These are phyloP conservation scores for Yamadazyma endophytica DNA, from an alignment of 805 yeast species.

Conservation along the genomic window DNA sequence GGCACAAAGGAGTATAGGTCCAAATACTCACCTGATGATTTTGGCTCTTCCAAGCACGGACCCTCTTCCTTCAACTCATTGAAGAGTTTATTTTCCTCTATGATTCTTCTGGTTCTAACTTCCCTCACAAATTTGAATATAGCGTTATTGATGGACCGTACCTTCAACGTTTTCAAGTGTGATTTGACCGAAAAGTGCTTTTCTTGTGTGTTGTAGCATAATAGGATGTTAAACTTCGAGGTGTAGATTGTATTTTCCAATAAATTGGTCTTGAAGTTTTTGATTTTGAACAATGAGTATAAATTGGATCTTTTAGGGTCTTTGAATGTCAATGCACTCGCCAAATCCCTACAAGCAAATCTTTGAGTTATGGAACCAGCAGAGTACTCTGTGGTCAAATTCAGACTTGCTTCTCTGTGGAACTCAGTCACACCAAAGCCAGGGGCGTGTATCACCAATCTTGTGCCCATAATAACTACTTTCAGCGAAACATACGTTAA, in stretches of 20 bases:
- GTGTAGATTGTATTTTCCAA: constrained; percentile 26
- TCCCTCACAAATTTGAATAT: constrained; percentile 32
- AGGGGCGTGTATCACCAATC: constrained; percentile 27
- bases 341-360: constrained; percentile 18
- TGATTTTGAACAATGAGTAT: constrained; percentile 24
- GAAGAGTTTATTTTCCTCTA: constrained; percentile 23
- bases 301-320: constrained; percentile 9
- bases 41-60: constrained; percentile 4
- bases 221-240: constrained; percentile 23
- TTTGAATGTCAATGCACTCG: constrained; percentile 3
- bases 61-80: constrained; percentile 5
- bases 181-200: constrained; percentile 19
- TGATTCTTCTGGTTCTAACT: constrained; percentile 24
- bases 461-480: constrained; percentile 27
- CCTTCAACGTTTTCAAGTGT: constrained; percentile 20
- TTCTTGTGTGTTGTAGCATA: constrained; percentile 21
- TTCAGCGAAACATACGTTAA: constrained; percentile 14
- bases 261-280: constrained; percentile 25
- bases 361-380: constrained; percentile 22
- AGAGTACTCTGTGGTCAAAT: constrained; percentile 20
- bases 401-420: constrained; percentile 22
- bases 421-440: constrained; percentile 14
- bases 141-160: constrained; percentile 33
- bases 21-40: constrained; percentile 7
- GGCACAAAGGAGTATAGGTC: constrained; percentile 34